Percentiles rank a stretch among this genome's conserved stretches.
phyloP scores from a whole-genome alignment of 352 stramenopile genomes.

The Phytophthora aleatoria region DNA sequence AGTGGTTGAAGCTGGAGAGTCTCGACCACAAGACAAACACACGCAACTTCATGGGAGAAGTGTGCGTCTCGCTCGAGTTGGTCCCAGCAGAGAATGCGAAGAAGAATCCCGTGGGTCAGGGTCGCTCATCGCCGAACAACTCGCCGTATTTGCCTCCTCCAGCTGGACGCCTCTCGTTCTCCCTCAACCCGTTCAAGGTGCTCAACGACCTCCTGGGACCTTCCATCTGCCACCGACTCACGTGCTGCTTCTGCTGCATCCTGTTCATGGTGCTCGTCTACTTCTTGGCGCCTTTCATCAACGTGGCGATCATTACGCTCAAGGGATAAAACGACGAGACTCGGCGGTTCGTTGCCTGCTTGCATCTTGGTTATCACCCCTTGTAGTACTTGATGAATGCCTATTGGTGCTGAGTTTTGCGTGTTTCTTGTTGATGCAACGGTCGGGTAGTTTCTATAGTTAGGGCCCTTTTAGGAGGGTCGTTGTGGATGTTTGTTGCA shows the following conservation, averaged over 20 bases:
- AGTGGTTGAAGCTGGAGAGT: slow-evolving; percentile 86
- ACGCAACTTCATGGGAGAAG: slow-evolving; percentile 85
- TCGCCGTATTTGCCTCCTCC: slow-evolving; percentile 92
- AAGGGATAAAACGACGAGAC: slow-evolving; percentile 41
- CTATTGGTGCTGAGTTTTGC: slow-evolving; percentile 7
- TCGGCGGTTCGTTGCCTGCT: neutral
- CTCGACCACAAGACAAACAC: slow-evolving; percentile 83
- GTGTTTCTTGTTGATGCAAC: slow-evolving; percentile 12
- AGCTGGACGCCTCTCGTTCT: slow-evolving; percentile 90
- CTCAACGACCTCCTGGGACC: slow-evolving; percentile 88
- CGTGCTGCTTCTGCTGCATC: slow-evolving; percentile 88
- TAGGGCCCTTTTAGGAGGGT: slow-evolving; percentile 7
- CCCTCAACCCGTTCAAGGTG: slow-evolving; percentile 92
- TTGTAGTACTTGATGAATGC: slow-evolving; percentile 25
- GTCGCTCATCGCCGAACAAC: slow-evolving; percentile 90
- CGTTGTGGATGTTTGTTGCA: neutral
- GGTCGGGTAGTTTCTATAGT: slow-evolving; percentile 27
- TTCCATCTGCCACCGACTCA: slow-evolving; percentile 83
- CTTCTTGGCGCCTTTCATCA: slow-evolving; percentile 88
- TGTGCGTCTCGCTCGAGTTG: slow-evolving; percentile 89
- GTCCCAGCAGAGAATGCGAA: slow-evolving; percentile 88
- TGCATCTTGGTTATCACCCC: slow-evolving; percentile 12
- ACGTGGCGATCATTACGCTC: slow-evolving; percentile 76
- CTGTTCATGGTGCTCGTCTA: slow-evolving; percentile 87
- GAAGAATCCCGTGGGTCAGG: slow-evolving; percentile 77